Evolutionary conservation across 441 rosid genomes (phyloP).

Genomic region (Bocquillonia castaneifolia): DNA sequence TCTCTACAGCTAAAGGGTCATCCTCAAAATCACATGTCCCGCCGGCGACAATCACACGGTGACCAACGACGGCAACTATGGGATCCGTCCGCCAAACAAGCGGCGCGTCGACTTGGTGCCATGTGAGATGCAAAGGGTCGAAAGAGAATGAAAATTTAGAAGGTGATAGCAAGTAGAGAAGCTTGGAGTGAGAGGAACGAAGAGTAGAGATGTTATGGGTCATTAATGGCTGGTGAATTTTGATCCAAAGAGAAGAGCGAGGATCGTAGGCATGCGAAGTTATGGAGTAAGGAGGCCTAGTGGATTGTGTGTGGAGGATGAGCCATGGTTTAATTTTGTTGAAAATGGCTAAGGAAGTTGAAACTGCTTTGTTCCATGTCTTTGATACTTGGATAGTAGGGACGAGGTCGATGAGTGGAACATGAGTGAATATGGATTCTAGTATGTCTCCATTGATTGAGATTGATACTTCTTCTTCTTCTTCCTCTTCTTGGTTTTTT

Average conservation of each 20-base stretch:
- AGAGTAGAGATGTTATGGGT: slow-evolving; percentile 25
- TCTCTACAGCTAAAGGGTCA: slow-evolving; percentile 59
- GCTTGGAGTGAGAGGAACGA: slow-evolving; percentile 54
- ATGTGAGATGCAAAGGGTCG: slow-evolving; percentile 58
- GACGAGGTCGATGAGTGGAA: slow-evolving; percentile 57
- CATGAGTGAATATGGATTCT: slow-evolving; percentile 37
- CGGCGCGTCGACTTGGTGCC: slow-evolving; percentile 56
- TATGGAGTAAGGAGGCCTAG: slow-evolving; percentile 31
- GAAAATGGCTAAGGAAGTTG: slow-evolving; percentile 50
- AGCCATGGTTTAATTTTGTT: slow-evolving; percentile 60
- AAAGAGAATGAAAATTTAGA: slow-evolving; percentile 52
- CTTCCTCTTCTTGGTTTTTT: background rate
- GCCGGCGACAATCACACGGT: slow-evolving; percentile 46
- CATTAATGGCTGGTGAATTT: slow-evolving; percentile 25
- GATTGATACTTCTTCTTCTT: slow-evolving; percentile 9
- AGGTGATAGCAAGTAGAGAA: slow-evolving; percentile 58
- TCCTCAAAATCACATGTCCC: slow-evolving; percentile 64
- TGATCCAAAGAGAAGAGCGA: slow-evolving; percentile 48
- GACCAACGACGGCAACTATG: slow-evolving; percentile 49
- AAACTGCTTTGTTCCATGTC: slow-evolving; percentile 61
- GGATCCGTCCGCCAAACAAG: slow-evolving; percentile 64
- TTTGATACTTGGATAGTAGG: slow-evolving; percentile 54
- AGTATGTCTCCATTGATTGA: slow-evolving; percentile 54
- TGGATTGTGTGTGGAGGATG: slow-evolving; percentile 45
- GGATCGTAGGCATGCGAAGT: slow-evolving; percentile 63